Base-by-base conservation (phyloP, 179 eudicot species). In the Spergularia azorica region DNA sequence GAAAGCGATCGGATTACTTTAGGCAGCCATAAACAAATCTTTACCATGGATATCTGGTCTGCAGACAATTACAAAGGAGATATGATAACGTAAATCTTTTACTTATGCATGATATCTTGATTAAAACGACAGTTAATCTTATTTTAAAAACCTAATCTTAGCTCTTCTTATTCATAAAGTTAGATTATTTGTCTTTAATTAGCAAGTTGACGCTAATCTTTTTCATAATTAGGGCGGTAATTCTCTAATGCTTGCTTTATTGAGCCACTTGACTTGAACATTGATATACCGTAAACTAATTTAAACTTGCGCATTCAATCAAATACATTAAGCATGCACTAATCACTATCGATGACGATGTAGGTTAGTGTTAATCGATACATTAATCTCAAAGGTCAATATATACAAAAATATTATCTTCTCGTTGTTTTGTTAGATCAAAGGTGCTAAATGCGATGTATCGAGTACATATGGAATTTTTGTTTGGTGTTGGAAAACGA, bases 41-140 rank as follows among this genome's bases (percentile, higher is more conserved):
- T 52, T 43, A 55, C 67, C 41, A 46, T 57, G 32, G 70, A 58
- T 65, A 76, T 38, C 76, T 76, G 48, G 64, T 75, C 38, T 1
- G 63, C 52, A 64, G 58, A 77, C 62, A 81, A 66, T 77, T 81
- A 77, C 71, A 57, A 78, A 81, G 67, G 39, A 69, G 32, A 26
- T 26, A 62, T 62, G 54, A 77, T 77, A 67, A 50, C 78, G 57
- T 73, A 48, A 77, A 81, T 81, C 84, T 81, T 81, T 69, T 67
- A 78, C 75, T 68, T 73, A 41, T 60, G 51, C 74, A 77, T 73
- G 72, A 77, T 70, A 81, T 77, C 71, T 73, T 55, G 38, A 56
- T 18, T 67, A 77, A 77, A 72, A 62, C 46, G 84, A 81, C 84
- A 73, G 55, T 63, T 77, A 13, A 67, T 54, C 26, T 63, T 75